phyloP scores from a whole-genome alignment of 2,329 filamentous ascomycete genomes.

The Sphaerulina musiva region DNA sequence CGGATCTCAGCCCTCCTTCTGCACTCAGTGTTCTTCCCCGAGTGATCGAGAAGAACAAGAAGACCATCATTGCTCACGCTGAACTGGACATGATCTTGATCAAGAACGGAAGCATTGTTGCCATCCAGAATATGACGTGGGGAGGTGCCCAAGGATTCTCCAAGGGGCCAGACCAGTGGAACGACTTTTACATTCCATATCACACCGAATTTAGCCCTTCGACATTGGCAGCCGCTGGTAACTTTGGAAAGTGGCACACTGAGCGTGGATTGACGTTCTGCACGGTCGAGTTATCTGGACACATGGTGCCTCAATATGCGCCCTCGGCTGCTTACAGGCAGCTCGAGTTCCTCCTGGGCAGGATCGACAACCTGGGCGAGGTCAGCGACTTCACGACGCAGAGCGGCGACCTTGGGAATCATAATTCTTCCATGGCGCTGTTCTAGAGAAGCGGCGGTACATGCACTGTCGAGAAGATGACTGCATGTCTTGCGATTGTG shows the following conservation, averaged over 20 bases:
- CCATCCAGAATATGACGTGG: slow-evolving; percentile 78
- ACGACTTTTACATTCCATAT: slow-evolving; percentile 64
- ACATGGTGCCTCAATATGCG: slow-evolving; percentile 62
- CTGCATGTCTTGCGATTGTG: too few species aligned
- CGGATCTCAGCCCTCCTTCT: slow-evolving; percentile 51
- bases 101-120: slow-evolving; percentile 62
- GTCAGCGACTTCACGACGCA: slow-evolving; percentile 34
- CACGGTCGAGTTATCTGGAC: slow-evolving; percentile 50
- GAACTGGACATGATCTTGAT: slow-evolving; percentile 62
- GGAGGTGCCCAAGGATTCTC: slow-evolving; percentile 65
- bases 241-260: slow-evolving; percentile 62
- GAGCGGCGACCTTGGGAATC: slow-evolving; percentile 29
- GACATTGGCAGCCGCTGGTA: slow-evolving; percentile 55
- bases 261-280: slow-evolving; percentile 72
- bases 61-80: slow-evolving; percentile 69
- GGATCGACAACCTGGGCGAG: slow-evolving; percentile 52
- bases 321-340: slow-evolving; percentile 58
- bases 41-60: slow-evolving; percentile 66
- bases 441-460: neutral
- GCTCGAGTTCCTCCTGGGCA: slow-evolving; percentile 67
- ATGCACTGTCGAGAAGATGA: too few species aligned
- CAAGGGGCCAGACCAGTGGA: slow-evolving; percentile 43
- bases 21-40: slow-evolving; percentile 56
- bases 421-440: slow-evolving; percentile 16
- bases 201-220: slow-evolving; percentile 44